phyloP scores from a whole-genome alignment of 2,329 filamentous ascomycete genomes.

The Epichloe festucae region DNA sequence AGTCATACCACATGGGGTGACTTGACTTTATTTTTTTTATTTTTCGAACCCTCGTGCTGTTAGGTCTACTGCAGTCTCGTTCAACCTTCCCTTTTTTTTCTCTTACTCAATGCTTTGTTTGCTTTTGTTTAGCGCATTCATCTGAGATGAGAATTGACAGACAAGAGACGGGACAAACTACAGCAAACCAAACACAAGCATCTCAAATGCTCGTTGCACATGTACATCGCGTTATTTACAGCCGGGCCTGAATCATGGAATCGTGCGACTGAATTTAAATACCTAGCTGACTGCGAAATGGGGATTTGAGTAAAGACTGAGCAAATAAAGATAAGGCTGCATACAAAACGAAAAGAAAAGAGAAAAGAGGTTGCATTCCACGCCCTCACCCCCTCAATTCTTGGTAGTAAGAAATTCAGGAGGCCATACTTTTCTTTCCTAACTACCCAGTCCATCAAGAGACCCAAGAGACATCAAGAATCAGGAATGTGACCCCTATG shows the following conservation, averaged over 20 bases:
- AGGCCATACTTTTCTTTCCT: conserved; percentile 2
- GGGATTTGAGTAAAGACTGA: conserved; percentile 18
- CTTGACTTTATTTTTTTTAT: too few relatives aligned
- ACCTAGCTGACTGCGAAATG: conserved; percentile 20
- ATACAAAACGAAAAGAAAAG: conserved; percentile 21
- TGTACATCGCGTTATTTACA: background rate
- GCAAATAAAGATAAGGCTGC: conserved; percentile 21
- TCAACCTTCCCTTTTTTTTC: too few relatives aligned
- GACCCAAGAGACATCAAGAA: background rate
- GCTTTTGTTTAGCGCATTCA: too few relatives aligned
- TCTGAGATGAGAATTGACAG: too few relatives aligned
- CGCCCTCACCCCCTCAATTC: conserved; percentile 2
- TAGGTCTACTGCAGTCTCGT: too few relatives aligned
- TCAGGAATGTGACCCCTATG: background rate
- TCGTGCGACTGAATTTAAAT: conserved; percentile 21
- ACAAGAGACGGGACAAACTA: too few relatives aligned
- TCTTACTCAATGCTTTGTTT: too few relatives aligned
- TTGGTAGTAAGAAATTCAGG: background rate
- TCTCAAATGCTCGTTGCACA: too few relatives aligned
- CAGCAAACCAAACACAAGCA: too few relatives aligned
- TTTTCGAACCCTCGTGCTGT: too few relatives aligned
- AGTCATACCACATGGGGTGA: too few relatives aligned
- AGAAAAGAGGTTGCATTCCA: conserved; percentile 5
- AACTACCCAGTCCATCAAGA: conserved; percentile 3
- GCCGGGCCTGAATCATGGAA: background rate